phyloP scores from a whole-genome alignment of 306 rosid species.

The Inga laurina region DNA sequence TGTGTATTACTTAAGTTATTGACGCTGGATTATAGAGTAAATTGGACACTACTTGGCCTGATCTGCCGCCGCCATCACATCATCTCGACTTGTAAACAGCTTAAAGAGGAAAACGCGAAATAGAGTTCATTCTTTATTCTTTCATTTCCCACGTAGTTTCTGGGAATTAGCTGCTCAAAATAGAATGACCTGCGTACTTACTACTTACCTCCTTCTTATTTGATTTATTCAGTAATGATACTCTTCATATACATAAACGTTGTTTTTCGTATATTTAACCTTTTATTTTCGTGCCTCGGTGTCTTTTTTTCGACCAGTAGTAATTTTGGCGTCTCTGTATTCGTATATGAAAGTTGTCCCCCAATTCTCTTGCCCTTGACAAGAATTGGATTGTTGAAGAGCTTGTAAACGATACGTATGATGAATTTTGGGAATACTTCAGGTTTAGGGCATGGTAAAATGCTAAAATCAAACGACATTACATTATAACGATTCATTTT shows the following conservation, averaged over 20 bases:
- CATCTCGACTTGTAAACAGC: conserved; percentile 17
- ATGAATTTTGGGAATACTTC: background rate
- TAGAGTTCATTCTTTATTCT: conserved; percentile 17
- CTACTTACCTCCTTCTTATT: background rate
- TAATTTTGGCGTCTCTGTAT: background rate
- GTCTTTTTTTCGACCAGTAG: background rate
- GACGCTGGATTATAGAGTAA: conserved; percentile 20
- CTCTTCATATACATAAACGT: background rate
- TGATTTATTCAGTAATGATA: background rate
- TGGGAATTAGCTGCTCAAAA: background rate
- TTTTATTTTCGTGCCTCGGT: background rate
- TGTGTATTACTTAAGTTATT: conserved; percentile 17
- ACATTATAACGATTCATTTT: background rate
- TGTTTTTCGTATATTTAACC: background rate
- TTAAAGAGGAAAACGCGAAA: background rate
- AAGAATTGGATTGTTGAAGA: background rate
- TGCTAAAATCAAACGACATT: background rate
- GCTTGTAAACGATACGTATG: background rate
- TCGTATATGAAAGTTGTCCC: background rate
- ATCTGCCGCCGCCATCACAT: background rate
- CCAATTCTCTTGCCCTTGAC: background rate
- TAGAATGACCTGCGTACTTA: background rate
- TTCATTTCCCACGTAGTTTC: background rate
- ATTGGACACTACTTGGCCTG: background rate
- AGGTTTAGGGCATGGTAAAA: background rate